Evolutionary conservation across 2,329 filamentous ascomycete genomes (phyloP).

Genomic region (Trichophyton simii): DNA sequence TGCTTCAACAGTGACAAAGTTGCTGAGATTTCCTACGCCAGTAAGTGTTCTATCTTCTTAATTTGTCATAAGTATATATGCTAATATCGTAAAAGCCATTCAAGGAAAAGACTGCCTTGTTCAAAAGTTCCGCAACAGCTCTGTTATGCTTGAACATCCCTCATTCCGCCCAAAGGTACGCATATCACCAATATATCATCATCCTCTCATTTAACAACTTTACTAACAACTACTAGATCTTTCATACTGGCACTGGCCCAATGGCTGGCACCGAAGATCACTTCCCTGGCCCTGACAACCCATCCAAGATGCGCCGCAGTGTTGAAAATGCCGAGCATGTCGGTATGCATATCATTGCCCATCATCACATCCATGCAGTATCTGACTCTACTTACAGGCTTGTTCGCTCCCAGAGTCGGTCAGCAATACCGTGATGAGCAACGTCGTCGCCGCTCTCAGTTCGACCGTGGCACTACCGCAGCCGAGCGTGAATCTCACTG

Average conservation of each 20-base stretch:
- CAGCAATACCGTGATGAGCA: slow-evolving; percentile 64
- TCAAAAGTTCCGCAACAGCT: slow-evolving; percentile 93
- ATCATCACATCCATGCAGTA: not conserved
- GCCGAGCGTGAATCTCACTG: slow-evolving; percentile 45
- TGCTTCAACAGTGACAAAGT: slow-evolving; percentile 74
- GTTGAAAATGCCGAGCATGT: slow-evolving; percentile 77
- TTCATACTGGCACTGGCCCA: slow-evolving; percentile 38
- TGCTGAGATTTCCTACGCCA: slow-evolving; percentile 90
- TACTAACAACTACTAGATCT: slow-evolving; percentile 33
- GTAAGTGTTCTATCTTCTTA: slow-evolving; percentile 38
- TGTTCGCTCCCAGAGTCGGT: slow-evolving; percentile 68
- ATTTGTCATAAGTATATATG: slow-evolving; percentile 5
- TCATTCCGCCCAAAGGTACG: slow-evolving; percentile 72
- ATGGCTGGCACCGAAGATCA: slow-evolving; percentile 57
- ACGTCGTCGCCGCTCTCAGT: slow-evolving; percentile 63
- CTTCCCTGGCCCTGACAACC: slow-evolving; percentile 71
- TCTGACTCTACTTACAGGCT: slow-evolving; percentile 36
- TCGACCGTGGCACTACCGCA: slow-evolving; percentile 65
- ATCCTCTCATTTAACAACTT: slow-evolving; percentile 32
- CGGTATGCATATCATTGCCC: slow-evolving; percentile 41
- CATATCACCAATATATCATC: slow-evolving; percentile 18
- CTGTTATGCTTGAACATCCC: slow-evolving; percentile 77
- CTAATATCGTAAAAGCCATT: slow-evolving; percentile 48
- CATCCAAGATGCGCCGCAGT: slow-evolving; percentile 74
- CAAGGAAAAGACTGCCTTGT: slow-evolving; percentile 85